phyloP scores from a whole-genome alignment of 768 basidiomycete species.

The Fomitopsis pulvina region DNA sequence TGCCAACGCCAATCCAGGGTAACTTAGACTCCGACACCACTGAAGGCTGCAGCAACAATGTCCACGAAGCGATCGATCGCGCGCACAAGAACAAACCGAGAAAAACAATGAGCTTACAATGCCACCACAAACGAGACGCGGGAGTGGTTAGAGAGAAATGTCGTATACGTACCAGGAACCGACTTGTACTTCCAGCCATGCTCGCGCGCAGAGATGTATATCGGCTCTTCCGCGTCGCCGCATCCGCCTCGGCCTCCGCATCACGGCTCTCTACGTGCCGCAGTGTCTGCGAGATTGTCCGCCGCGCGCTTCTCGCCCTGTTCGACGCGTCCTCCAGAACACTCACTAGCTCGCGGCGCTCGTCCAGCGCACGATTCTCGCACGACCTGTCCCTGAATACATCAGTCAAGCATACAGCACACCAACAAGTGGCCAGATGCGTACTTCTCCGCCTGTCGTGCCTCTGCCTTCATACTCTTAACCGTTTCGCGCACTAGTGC shows the following conservation, averaged over 20 bases:
- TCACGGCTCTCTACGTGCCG: slow-evolving; percentile 33
- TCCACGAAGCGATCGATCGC: not conserved
- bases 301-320: slow-evolving; percentile 43
- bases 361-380: slow-evolving; percentile 32
- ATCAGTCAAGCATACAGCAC: not conserved
- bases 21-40: slow-evolving; percentile 8
- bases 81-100: not conserved
- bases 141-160: no score
- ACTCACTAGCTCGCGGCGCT: slow-evolving; percentile 31
- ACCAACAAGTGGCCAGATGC: slow-evolving; percentile 9
- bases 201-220: slow-evolving; percentile 28
- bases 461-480: slow-evolving; percentile 44
- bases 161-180: slow-evolving; percentile 32
- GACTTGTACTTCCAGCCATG: slow-evolving; percentile 26
- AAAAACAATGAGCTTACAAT: no score
- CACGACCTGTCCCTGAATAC: slow-evolving; percentile 27
- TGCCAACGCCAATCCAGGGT: no score
- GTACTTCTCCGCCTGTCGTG: slow-evolving; percentile 56
- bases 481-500: slow-evolving; percentile 52
- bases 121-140: no score
- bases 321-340: slow-evolving; percentile 49
- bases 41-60: slow-evolving; percentile 10
- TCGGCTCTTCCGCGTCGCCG: slow-evolving; percentile 29
- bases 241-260: slow-evolving; percentile 27
- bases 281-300: slow-evolving; percentile 36